Base-by-base conservation (phyloP, 2,329 filamentous ascomycete species). In the Verticillium longisporum region DNA sequence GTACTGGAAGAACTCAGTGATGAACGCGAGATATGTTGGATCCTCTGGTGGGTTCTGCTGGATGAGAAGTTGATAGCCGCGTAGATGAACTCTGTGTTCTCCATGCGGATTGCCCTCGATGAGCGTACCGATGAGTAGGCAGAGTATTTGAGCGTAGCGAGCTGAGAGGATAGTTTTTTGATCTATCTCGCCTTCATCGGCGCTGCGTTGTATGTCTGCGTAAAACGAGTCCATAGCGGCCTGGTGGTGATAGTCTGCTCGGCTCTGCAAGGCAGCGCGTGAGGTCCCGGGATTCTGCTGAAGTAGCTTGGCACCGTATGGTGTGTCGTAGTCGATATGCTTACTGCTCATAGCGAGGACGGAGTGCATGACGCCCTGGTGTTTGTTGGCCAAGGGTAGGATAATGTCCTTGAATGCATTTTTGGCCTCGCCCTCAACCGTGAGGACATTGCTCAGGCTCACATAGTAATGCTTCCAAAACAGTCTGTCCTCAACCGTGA, bases 401-500 rank as follows among this genome's bases (percentile, higher is more conserved):
- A 97, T 78, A 66, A 95, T 88, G 65, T 92, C 89, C 70, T 91
- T 91, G 77, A 96, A 96, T 1, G 91, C 91, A 67, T 96, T 96
- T 62, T 87, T 87, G 63, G 88, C 83, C 70, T 93, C 90, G 57
- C 88, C 88, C 69, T 94, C 90, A 18, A 96, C 83, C 1, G 90
- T 96, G 58, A 97, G 80, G 1, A 95, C 88, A 50, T 87, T 85
- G 75, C 91, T 94, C 61, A 96, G 83, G 59, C 90, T 84, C 65
- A 85, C 87, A 59, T 90, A 88, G 72, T 96, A 97, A 71, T 97
- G 90, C 64, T 90, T 87, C 73, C 94, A 87, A 68, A 96, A 91
- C 31, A 90, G 82, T 64, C 87, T 87, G 71, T 97, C 92, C 65
- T 93, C 85, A 6, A 85, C 80, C 9, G 87, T 92, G 72, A 96